Base-by-base conservation (phyloP, 495 filamentous ascomycete species). In the Penicillium cinerascens region DNA sequence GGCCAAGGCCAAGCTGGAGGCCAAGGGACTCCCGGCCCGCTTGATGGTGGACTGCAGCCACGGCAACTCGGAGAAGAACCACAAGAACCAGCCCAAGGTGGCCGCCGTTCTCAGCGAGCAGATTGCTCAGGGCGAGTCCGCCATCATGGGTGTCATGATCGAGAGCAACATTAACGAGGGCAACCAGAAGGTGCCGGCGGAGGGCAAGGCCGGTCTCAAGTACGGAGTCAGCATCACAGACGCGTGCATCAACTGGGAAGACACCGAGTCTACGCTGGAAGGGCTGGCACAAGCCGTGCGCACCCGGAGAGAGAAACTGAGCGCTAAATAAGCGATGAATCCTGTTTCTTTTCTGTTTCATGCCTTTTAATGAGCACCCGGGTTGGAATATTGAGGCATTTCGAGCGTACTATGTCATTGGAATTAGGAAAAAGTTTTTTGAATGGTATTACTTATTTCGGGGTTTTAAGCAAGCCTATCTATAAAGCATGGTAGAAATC, bases 21-120 rank as follows among this genome's bases (percentile, higher is more conserved):
- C 84, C 49, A 79, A 84, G 52, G 85, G 86, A 25, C 70, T 89
- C 49, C 77, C 77, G 13, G 78, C 89, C 49, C 77, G 89, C 51
- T 77, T 99, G 55, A 99, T 99, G 95, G 87, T 99, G 6, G 95
- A 99, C 70, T 99, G 95, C 79, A 93, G 88, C 65, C 95, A 99
- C 60, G 86, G 95, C 41, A 99, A 98, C 75, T 96, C 91, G 5
- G 76, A 87, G 60, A 98, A 98, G 81, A 82, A 97, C 71, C 92
- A 97, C 78, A 88, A 83, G 70, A 98, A 97, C 69, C 93, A 98
- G 71, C 91, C 92, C 54, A 96, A 95, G 79, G 93, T 97, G 21
- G 95, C 92, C 4, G 83, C 81, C 36, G 78, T 76, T 3, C 64
- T 98, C 42, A 89, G 87, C 4, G 86, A 91, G 66, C 95, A 97